Base-by-base conservation (phyloP, 78 protist species). In the Carpediemonas membranifera region DNA sequence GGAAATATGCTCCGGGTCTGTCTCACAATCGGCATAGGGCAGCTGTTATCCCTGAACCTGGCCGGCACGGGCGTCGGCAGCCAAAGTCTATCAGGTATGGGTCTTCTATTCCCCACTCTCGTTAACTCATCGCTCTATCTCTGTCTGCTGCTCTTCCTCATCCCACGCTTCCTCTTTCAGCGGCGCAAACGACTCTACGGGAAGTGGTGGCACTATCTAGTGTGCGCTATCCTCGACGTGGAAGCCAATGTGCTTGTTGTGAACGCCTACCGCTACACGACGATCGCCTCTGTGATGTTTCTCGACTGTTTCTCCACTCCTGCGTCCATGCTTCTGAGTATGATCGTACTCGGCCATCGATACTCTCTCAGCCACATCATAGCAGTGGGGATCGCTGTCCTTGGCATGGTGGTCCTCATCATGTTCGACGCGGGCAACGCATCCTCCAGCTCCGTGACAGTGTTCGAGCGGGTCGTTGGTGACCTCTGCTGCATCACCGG, bases 171-270 rank as follows among this genome's bases (percentile, higher is more conserved):
- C 47, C 47, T 13, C 21, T 41, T 9, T 9, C 47, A 13, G 21
- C 47, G 21, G 21, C 9, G 21, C 47, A 5, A 41, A 9, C 47
- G 47, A 13, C 47, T 41, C 47, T 41, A 41, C 9, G 47, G 47
- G 21, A 9, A 13, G 33, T 56, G 65, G 77, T 60, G 59, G 69
- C 37, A 36, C 44, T 71, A 61, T 24, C 15, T 21, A 7, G 41
- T 51, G 33, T 0, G 58, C 50, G 77, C 68, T 0, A 1, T 71
- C 19, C 35, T 27, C 16, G 77, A 71, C 63, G 56, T 71, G 16
- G 68, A 71, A 39, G 77, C 65, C 15, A 71, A 71, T 24, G 58
- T 0, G 21, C 33, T 71, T 0, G 56, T 71, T 3, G 77, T 71
- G 15, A 3, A 9, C 3, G 77, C 77, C 1, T 71, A 71, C 31